phyloP scores from a whole-genome alignment of 352 stramenopile species.

The Phytophthora capsici region DNA sequence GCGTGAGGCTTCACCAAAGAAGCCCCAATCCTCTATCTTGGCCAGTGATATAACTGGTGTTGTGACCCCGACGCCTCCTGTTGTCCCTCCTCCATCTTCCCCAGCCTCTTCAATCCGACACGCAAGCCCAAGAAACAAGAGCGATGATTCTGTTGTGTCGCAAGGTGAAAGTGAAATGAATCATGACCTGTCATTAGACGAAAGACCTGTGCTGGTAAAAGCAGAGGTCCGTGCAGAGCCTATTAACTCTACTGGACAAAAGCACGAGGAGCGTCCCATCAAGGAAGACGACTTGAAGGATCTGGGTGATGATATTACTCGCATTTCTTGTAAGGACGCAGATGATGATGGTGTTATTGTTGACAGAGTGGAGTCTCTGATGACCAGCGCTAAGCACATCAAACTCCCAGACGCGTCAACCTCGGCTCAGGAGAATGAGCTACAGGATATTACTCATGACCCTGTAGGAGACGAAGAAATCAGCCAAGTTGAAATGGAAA shows the following conservation, averaged over 20 bases:
- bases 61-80: slow-evolving; percentile 9
- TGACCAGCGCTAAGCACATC: neutral
- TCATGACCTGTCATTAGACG: neutral
- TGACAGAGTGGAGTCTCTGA: neutral
- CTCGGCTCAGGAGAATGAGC: slow-evolving; percentile 8
- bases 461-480: neutral
- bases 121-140: slow-evolving; percentile 13
- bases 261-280: neutral
- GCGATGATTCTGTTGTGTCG: neutral
- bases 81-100: slow-evolving; percentile 5
- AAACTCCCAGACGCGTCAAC: neutral
- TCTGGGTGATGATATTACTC: neutral
- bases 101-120: slow-evolving; percentile 6
- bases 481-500: neutral
- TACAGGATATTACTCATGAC: slow-evolving; percentile 4
- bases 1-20: neutral
- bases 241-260: neutral
- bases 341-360: neutral
- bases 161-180: slow-evolving; percentile 10
- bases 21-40: neutral
- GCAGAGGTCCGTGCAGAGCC: neutral
- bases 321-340: neutral
- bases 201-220: slow-evolving; percentile 10
- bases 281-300: slow-evolving; percentile 2
- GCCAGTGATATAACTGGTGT: neutral